Evolutionary conservation across 83 land plant species (phyloP).

Genomic region (Picea abies): DNA sequence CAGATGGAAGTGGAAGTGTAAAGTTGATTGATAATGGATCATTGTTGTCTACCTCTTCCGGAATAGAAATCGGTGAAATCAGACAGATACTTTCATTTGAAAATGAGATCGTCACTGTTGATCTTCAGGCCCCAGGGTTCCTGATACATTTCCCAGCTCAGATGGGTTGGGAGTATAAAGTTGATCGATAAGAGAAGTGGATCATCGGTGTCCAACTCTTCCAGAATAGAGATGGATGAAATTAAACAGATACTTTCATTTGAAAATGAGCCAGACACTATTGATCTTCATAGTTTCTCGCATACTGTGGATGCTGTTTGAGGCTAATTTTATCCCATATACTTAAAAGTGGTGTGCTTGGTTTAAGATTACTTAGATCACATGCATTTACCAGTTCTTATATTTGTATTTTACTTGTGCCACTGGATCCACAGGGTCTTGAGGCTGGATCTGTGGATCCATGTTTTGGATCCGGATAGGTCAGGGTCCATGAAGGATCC

Average conservation of each 20-base stretch:
- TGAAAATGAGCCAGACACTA: background rate
- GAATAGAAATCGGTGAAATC: background rate
- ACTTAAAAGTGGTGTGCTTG: background rate
- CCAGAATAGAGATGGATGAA: background rate
- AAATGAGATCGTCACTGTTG: background rate
- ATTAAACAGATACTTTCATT: slow-evolving; percentile 1
- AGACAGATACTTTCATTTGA: slow-evolving; percentile 4
- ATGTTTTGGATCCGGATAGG: no score
- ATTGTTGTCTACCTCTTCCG: background rate
- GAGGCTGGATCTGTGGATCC: no score
- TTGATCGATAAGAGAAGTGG: background rate
- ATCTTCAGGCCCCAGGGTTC: background rate
- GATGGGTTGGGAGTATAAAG: background rate
- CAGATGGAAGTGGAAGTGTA: background rate
- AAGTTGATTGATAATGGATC: background rate
- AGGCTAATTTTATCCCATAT: background rate
- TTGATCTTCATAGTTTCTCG: background rate
- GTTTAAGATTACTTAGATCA: background rate
- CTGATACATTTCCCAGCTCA: background rate
- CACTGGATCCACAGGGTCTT: no score
- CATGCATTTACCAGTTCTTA: background rate
- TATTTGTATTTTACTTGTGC: no score
- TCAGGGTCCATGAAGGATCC: no score
- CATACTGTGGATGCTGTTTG: background rate
- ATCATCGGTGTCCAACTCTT: background rate